Evolutionary conservation across 108 stramenopile species (phyloP), one percentile per base, ranked within the genome.

Genomic region (Fistulifera solaris): DNA sequence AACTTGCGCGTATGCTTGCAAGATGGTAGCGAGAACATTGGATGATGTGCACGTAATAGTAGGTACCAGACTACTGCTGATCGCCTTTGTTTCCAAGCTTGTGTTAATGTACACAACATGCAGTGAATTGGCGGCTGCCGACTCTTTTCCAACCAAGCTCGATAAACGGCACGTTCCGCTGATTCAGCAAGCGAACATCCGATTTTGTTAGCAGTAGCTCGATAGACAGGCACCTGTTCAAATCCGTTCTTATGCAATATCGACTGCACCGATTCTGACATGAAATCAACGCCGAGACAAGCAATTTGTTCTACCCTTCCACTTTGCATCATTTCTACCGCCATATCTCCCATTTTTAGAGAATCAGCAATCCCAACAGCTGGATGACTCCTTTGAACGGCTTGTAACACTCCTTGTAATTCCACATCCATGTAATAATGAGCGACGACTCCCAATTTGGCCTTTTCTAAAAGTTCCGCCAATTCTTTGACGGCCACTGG

Each of bases 361-460:
- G 93, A 92, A 70, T 96, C 96, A 48, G 93, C 93, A 50, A 96
- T 88, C 27, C 76, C 77, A 19, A 96, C 82, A 14, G 62, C 54
- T 19, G 70, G 72, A 31, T 52, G 48, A 14, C 47, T 55, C 35
- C 58, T 48, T 48, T 71, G 58, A n/a, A 89, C 62, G 12, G 87
- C 77, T 42, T 70, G 67, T 47, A 91, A 62, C n/a, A 88, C 75
- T 40, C 89, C 90, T 65, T 96, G 96, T 51, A 96, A 63, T 69
- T 96, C 96, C 23, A 94, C 93, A 62, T 96, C 96, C 96, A 96
- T 96, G 76, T 96, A 96, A 61, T 92, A 96, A 56, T 96, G 96
- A 8, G 94, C 96, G 12, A 95, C 94, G 53, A 96, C 78, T 22
- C 94, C 93, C 57, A 90, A 78, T 38, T 94, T 84, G 19, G 73